Base-by-base conservation (phyloP, 345 rosid species). In the Citropsis articulata region DNA sequence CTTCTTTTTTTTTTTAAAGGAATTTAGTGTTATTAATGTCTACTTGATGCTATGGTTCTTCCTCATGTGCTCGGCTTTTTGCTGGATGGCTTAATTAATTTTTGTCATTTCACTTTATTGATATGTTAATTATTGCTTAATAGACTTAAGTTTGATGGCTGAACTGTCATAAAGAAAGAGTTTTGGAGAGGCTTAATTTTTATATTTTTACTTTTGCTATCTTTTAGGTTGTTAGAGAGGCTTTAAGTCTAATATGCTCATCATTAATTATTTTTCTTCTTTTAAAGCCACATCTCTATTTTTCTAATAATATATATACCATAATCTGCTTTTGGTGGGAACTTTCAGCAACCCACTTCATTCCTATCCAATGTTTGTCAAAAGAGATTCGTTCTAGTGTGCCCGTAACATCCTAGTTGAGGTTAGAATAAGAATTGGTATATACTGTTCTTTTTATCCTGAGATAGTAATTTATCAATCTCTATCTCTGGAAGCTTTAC, bases 341-440 rank as follows among this genome's bases (percentile, higher is more conserved):
- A 84, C 84, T 82, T 74, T 74, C 87, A 84, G 79, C 86, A 76
- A 81, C 83, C 73, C 77, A 77, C 83, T 84, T 84, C 83, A 83
- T 83, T 87, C 85, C 81, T 83, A 77, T 84, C 83, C 83, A 76
- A 71, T 79, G 83, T 79, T 84, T 82, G 81, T 81, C 85, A 82
- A 82, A 80, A 82, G 80, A 73, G 78, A 68, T 82, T 82, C 83
- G 72, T 77, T 69, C 68, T 78, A 59, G 64, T 78, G 80, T 78
- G 80, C 68, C 79, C 72, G 67, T 27, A 30, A 21, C 27, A 5
- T 3, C 78, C 61, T 22, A 27, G 38, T 60, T 73, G 69, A 66
- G 77, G 57, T 80, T 36, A 71, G 66, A 33, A 71, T 62, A 69
- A 66, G 69, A 69, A n/a, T 68, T 78, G 74, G 76, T 82, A 60